Evolutionary conservation across 2,329 filamentous ascomycete genomes (phyloP), one percentile per base, ranked within the genome.

Genomic region (Xylaria hypoxylon): DNA sequence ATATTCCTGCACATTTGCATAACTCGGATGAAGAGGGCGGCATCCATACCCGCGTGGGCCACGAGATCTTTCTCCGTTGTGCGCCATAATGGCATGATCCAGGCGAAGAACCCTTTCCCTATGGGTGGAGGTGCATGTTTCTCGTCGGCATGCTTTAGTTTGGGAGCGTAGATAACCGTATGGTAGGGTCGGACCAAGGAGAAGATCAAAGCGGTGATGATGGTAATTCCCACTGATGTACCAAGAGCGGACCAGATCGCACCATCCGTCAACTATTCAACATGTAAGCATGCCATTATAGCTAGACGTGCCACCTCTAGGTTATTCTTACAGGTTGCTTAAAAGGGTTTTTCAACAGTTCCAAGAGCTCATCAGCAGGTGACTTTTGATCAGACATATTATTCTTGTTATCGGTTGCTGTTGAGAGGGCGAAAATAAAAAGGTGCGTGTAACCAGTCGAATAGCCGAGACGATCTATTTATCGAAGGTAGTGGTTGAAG

Each of bases 1-100:
- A 98, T 92, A 77, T 97, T 96, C 67, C 96, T 90, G 76, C 92
- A 92, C 96, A 99, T 98, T 71, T 90, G 87, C 56, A 90, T 88
- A 75, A 97, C 94, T 59, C 95, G 90, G 71, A 99, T 83, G 78
- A 99, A 98, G 53, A 99, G 82, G 8, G 92, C 91, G 8, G 94
- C 96, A 80, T 99, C 96, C 82, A 99, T 84, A 56, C 96, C 96
- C 44, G 97, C 90, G 73, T 91, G 89, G n/a, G 91, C 86, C 26
- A 97, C 85, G 68, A 97, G 80, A 15, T 92, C 86, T 62, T 89
- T 82, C 81, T 99, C 96, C 66, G 87, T 90, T 15, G 92, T 95
- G 67, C 85, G 87, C 80, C 94, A 85, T 35, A 99, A 82, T 0
- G 95, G 94, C 22, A 84, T 83, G 35, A 97, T 79, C 96, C 96